Evolutionary conservation across 148 eudicot genomes (phyloP), one percentile per base, ranked within the genome.

Genomic region (Gaultheria prostrata): DNA sequence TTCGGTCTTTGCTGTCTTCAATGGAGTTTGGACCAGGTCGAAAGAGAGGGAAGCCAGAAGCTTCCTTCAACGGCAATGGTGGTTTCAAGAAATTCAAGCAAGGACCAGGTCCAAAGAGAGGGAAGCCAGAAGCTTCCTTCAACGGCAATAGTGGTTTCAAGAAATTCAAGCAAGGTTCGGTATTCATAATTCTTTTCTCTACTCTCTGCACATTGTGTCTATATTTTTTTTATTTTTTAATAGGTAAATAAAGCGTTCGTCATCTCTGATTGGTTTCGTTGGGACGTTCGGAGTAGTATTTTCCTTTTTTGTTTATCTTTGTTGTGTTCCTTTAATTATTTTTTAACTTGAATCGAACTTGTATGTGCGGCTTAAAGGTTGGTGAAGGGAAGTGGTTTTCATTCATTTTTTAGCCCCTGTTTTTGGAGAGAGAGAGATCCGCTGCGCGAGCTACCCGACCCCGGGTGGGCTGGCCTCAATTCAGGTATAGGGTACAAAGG

Each of bases 11-110:
- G 50, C 45, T 14, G 77, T 51, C 50, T 4, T 43, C 50, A 51
- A 93, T 93, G 97, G 97, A 92, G 84, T 90, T 89, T 53, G 91
- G 93, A 82, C 93, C 86, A 24, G 87, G 88, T 78, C 88, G 89
- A 71, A 94, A 91, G n/a, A n/a, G n/a, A n/a, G n/a, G n/a, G n/a
- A n/a, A n/a, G n/a, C n/a, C n/a, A n/a, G n/a, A n/a, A n/a, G n/a
- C n/a, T n/a, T n/a, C n/a, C n/a, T n/a, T n/a, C n/a, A n/a, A n/a
- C n/a, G n/a, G n/a, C n/a, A n/a, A n/a, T n/a, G n/a, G n/a, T n/a
- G n/a, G n/a, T n/a, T n/a, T n/a, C n/a, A n/a, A n/a, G n/a, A n/a
- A n/a, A n/a, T n/a, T n/a, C n/a, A n/a, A n/a, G n/a, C n/a, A n/a
- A n/a, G n/a, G n/a, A n/a, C n/a, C n/a, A n/a, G n/a, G n/a, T n/a